phyloP scores from a whole-genome alignment of 306 rosid species.

The Canavalia ensiformis region DNA sequence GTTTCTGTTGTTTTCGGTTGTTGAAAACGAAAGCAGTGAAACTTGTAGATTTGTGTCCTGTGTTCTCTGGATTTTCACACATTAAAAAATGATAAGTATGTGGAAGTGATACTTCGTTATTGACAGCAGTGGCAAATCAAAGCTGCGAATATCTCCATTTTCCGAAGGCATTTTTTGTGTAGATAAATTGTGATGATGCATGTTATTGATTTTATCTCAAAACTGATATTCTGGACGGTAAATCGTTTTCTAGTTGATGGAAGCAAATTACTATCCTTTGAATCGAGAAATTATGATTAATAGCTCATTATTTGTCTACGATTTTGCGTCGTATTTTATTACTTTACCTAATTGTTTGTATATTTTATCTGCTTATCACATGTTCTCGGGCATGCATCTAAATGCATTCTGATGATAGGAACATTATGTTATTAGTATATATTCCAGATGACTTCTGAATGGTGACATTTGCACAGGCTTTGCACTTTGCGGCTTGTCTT shows the following conservation, averaged over 20 bases:
- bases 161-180: not conserved
- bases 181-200: not conserved
- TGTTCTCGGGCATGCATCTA: not conserved
- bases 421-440: slow-evolving; percentile 16
- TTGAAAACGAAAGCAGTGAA: not conserved
- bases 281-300: slow-evolving; percentile 12
- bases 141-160: not conserved
- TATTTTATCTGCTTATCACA: slow-evolving; percentile 9
- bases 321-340: not conserved
- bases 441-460: slow-evolving; percentile 61
- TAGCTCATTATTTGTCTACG: not conserved
- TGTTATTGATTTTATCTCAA: not conserved
- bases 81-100: not conserved
- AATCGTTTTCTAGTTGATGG: not conserved
- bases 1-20: not conserved
- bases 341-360: not conserved
- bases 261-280: not conserved
- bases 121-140: not conserved
- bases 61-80: not conserved
- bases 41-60: not conserved
- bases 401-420: slow-evolving; percentile 14
- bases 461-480: slow-evolving; percentile 13
- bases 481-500: slow-evolving; percentile 24
- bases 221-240: not conserved
- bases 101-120: not conserved